Evolutionary conservation across 2,329 filamentous ascomycete genomes (phyloP).

Genomic region (Scytalidium lignicola): DNA sequence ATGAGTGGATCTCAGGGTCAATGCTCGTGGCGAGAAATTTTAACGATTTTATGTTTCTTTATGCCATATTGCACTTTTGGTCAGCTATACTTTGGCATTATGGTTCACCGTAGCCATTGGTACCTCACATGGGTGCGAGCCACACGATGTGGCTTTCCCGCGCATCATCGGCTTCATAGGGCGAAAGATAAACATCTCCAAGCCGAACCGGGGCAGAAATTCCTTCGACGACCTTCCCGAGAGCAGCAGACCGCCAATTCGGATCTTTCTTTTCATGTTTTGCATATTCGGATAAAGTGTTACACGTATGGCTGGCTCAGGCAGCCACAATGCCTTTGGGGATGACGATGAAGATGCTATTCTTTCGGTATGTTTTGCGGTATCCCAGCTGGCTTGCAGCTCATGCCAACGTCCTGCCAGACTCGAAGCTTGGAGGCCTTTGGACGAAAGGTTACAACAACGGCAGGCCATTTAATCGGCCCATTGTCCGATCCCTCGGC

Average conservation of each 20-base stretch:
- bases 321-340: constrained; percentile 28
- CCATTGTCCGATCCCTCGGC: constrained; percentile 52
- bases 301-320: constrained; percentile 26
- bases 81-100: background rate
- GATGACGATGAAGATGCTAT: constrained; percentile 25
- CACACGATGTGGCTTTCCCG: background rate
- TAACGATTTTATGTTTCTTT: too few species aligned
- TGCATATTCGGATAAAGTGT: constrained; percentile 11
- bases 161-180: background rate
- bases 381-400: background rate
- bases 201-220: background rate
- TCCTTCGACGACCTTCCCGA: background rate
- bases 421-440: constrained; percentile 87
- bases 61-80: too few species aligned
- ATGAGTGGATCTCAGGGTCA: too few species aligned
- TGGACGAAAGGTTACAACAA: constrained; percentile 89
- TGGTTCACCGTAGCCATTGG: background rate
- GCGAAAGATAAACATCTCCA: background rate
- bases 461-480: constrained; percentile 83
- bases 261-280: constrained; percentile 19
- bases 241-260: background rate
- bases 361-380: constrained; percentile 26
- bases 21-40: too few species aligned
- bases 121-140: background rate
- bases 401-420: constrained; percentile 38